Evolutionary conservation across 768 basidiomycete genomes (phyloP).

Genomic region (Pisolithus tinctorius): DNA sequence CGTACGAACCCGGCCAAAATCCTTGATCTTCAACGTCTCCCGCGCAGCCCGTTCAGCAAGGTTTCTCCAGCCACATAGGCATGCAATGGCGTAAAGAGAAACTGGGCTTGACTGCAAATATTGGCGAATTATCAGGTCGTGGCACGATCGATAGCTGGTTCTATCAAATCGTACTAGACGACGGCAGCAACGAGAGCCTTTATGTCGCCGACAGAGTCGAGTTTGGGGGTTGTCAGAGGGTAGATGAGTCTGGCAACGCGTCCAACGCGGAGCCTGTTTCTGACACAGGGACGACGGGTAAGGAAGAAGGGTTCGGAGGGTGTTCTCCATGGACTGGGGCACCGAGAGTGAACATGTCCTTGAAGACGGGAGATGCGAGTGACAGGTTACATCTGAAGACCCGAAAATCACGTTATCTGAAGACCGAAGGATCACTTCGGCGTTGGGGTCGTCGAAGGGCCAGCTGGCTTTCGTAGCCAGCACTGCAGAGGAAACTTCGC

Average conservation of each 20-base stretch:
- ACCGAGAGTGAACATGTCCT: conserved; percentile 40
- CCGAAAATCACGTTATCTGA: conserved; percentile 5
- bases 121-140: conserved; percentile 7
- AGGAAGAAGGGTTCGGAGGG: background rate
- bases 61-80: conserved; percentile 11
- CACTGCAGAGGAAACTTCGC: too few species aligned
- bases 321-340: conserved; percentile 9
- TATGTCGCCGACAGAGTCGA: conserved; percentile 15
- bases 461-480: background rate
- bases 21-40: conserved; percentile 14
- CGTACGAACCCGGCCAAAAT: conserved; percentile 1
- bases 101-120: conserved; percentile 12
- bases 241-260: conserved; percentile 17
- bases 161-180: conserved; percentile 23
- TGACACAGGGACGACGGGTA: conserved; percentile 4
- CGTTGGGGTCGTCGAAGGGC: conserved; percentile 1
- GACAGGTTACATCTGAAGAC: conserved; percentile 1
- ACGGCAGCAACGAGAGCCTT: conserved; percentile 15
- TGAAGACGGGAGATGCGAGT: conserved; percentile 44
- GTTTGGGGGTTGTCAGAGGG: conserved; percentile 16
- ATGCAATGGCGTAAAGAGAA: conserved; percentile 22
- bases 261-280: conserved; percentile 15
- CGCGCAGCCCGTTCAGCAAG: conserved; percentile 17
- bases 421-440: conserved; percentile 6
- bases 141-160: conserved; percentile 8